A percentile compares a stretch with the other conserved stretches of the same genome.
Evolutionary conservation across 306 rosid genomes (phyloP).

Genomic region (Delonix regia): DNA sequence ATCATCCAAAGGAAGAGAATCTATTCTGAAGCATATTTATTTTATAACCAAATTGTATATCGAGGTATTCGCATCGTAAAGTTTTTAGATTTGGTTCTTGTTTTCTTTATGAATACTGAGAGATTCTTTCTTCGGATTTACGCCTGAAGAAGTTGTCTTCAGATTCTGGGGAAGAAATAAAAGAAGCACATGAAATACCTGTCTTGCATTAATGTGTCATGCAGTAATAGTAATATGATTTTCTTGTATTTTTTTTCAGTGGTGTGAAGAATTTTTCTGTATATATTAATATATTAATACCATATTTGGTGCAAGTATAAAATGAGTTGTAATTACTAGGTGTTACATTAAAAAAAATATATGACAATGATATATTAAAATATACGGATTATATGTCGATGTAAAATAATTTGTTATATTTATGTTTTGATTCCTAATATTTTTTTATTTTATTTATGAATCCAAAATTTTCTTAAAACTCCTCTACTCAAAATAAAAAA

Average conservation of each 20-base stretch:
- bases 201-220: neutral
- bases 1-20: neutral
- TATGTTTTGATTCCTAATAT: no score
- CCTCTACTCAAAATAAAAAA: no score
- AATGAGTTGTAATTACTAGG: no score
- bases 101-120: conserved; percentile 22
- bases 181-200: neutral
- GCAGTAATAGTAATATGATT: neutral
- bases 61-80: neutral
- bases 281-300: no score
- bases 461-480: no score
- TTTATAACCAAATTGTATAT: neutral
- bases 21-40: neutral
- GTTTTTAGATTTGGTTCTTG: neutral
- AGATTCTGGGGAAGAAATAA: neutral
- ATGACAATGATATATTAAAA: no score
- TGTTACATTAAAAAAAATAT: no score
- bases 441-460: no score
- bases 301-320: no score
- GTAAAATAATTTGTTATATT: no score
- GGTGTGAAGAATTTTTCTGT: neutral
- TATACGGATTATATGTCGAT: no score
- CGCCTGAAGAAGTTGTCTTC: neutral
- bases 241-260: neutral
- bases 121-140: conserved; percentile 30